These are phyloP conservation scores for Pseudofabraea citricarpa DNA, from an alignment of 2,329 filamentous ascomycete species.

Conservation along the genomic window DNA sequence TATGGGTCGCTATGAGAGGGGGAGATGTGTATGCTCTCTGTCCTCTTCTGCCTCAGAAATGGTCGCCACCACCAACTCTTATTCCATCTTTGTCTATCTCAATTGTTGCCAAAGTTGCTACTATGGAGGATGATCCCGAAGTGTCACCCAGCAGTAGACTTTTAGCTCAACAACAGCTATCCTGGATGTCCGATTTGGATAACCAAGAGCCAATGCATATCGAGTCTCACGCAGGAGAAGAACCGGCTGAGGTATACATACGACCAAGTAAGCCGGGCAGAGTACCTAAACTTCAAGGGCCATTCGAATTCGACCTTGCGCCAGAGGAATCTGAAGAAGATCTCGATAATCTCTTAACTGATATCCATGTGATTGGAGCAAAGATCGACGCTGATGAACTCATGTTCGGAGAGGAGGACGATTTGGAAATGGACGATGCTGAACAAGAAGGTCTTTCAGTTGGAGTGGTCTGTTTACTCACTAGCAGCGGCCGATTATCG, in stretches of 20 bases:
- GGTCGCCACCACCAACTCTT: slow-evolving; percentile 71
- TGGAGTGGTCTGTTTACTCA: slow-evolving; percentile 53
- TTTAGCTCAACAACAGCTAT: slow-evolving; percentile 58
- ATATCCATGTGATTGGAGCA: slow-evolving; percentile 58
- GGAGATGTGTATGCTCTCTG: slow-evolving; percentile 93
- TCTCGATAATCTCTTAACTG: slow-evolving; percentile 50
- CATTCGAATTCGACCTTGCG: slow-evolving; percentile 49
- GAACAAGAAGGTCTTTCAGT: slow-evolving; percentile 58
- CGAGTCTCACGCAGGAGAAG: slow-evolving; percentile 44
- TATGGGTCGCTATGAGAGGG: slow-evolving; percentile 94
- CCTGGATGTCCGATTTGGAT: slow-evolving; percentile 64
- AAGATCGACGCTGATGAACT: slow-evolving; percentile 56
- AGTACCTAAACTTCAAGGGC: slow-evolving; percentile 57
- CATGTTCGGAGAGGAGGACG: slow-evolving; percentile 61
- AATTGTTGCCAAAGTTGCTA: slow-evolving; percentile 68
- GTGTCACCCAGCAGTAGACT: slow-evolving; percentile 48
- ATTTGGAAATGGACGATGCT: slow-evolving; percentile 50
- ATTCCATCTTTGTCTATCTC: slow-evolving; percentile 80
- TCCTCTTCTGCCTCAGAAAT: slow-evolving; percentile 80
- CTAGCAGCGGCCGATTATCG: slow-evolving; percentile 55
- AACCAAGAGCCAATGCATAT: slow-evolving; percentile 55
- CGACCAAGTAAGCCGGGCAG: slow-evolving; percentile 53
- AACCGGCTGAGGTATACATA: slow-evolving; percentile 48
- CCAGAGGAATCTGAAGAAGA: slow-evolving; percentile 49
- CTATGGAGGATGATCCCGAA: slow-evolving; percentile 53